These are phyloP conservation scores for Dichotomopilus funicola DNA, from an alignment of 2,329 filamentous ascomycete genomes.

Conservation along the genomic window DNA sequence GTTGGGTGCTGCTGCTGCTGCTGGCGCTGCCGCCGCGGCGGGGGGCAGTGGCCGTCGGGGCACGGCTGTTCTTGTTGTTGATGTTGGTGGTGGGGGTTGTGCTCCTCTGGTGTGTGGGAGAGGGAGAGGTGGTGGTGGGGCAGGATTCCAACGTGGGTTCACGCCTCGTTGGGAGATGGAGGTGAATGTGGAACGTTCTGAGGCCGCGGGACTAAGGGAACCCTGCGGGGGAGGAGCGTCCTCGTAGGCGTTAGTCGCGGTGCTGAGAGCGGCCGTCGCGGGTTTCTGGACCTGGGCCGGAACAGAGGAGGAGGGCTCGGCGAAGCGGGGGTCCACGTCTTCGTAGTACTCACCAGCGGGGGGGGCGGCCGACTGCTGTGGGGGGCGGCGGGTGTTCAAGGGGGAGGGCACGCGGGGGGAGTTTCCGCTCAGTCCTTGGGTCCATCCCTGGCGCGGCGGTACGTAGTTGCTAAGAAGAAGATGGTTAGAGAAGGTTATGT, in stretches of 20 bases:
- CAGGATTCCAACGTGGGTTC: conserved; percentile 78
- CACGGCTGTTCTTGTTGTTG: conserved; percentile 29
- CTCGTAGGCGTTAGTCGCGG: conserved; percentile 27
- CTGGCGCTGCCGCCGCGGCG: too few species aligned
- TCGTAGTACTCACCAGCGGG: conserved; percentile 66
- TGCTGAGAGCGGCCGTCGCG: conserved; percentile 25
- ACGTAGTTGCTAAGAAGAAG: conserved; percentile 44
- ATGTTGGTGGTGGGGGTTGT: conserved; percentile 27
- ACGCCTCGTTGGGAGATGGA: conserved; percentile 82
- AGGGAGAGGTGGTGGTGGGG: conserved; percentile 33
- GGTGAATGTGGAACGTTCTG: conserved; percentile 80
- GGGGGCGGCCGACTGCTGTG: conserved; percentile 19
- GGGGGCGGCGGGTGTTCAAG: conserved; percentile 31
- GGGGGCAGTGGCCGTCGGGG: conserved; percentile 37
- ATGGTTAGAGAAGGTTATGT: conserved; percentile 29
- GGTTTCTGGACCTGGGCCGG: conserved; percentile 22
- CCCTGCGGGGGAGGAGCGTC: conserved; percentile 34
- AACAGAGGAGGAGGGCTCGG: conserved; percentile 34
- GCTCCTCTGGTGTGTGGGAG: neutral
- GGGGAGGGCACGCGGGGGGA: conserved; percentile 44
- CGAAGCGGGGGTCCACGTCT: conserved; percentile 86
- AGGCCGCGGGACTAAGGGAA: conserved; percentile 65
- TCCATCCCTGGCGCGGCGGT: conserved; percentile 53
- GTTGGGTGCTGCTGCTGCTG: conserved; percentile 25
- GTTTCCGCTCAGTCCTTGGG: conserved; percentile 37